Percentiles rank a stretch among this genome's conserved stretches.
Conservation (phyloP, 306 rosid species). For the Fagus crenata region DNA sequence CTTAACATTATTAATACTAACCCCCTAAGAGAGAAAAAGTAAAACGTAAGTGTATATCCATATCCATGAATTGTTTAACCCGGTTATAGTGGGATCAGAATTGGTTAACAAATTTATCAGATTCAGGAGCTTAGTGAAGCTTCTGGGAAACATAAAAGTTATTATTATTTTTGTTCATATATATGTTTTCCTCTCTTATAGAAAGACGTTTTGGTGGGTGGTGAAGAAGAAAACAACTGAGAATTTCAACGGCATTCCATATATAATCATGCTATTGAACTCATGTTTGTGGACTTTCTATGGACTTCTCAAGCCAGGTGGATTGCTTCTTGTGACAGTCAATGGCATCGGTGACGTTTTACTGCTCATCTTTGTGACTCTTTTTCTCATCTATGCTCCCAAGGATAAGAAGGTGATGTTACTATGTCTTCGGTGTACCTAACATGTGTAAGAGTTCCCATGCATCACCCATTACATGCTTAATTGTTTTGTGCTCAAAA, state of each 20-base stretch:
- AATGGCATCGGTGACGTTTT: conserved; percentile 49
- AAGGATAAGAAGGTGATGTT: conserved; percentile 44
- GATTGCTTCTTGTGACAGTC: conserved; percentile 42
- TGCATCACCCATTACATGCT: background rate
- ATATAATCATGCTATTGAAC: conserved; percentile 43
- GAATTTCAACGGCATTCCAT: conserved; percentile 46
- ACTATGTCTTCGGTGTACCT: background rate
- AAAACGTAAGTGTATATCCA: too few species aligned
- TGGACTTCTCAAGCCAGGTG: conserved; percentile 47
- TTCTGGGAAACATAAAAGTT: too few species aligned
- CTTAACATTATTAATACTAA: too few species aligned
- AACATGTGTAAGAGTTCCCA: background rate
- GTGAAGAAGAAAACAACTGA: conserved; percentile 58
- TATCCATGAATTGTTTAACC: too few species aligned
- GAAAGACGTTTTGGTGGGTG: conserved; percentile 46
- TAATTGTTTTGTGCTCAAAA: too few species aligned
- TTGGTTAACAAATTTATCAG: too few species aligned
- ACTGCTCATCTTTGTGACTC: background rate
- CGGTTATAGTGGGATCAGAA: too few species aligned
- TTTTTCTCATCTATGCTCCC: conserved; percentile 34
- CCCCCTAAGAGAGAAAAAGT: too few species aligned
- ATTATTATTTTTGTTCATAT: background rate
- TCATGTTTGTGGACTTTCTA: conserved; percentile 60
- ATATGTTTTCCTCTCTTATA: background rate
- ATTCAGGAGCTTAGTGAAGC: too few species aligned